These are phyloP conservation scores for Carex littledalei DNA, from an alignment of 176 grass and related monocot genomes.

Conservation along the genomic window DNA sequence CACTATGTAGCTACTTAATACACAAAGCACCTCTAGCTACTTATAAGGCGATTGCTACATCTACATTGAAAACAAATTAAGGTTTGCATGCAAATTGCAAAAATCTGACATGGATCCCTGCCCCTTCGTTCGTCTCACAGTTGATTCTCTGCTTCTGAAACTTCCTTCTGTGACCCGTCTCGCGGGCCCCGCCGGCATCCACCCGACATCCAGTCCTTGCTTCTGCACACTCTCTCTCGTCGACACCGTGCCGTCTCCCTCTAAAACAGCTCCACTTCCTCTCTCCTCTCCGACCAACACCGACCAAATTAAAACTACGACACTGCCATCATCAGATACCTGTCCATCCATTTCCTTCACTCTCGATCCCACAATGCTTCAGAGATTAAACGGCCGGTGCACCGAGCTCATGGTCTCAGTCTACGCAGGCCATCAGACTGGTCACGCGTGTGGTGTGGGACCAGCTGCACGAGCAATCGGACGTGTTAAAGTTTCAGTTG, in stretches of 20 bases:
- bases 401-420: slow-evolving; percentile 60
- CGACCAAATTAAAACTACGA: background rate
- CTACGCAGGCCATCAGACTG: slow-evolving; percentile 44
- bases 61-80: slow-evolving; percentile 1
- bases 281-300: slow-evolving; percentile 24
- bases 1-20: background rate
- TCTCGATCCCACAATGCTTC: slow-evolving; percentile 58
- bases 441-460: slow-evolving; percentile 49
- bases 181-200: slow-evolving; percentile 44
- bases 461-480: slow-evolving; percentile 38
- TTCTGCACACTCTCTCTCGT: slow-evolving; percentile 74
- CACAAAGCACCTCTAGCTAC: slow-evolving; percentile 1
- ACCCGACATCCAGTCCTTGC: slow-evolving; percentile 64
- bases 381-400: slow-evolving; percentile 34
- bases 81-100: slow-evolving; percentile 11
- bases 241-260: slow-evolving; percentile 37
- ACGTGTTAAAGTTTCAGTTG: slow-evolving; percentile 40
- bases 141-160: slow-evolving; percentile 77
- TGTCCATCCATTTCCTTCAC: slow-evolving; percentile 52
- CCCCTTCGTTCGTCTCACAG: slow-evolving; percentile 70
- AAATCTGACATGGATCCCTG: slow-evolving; percentile 72
- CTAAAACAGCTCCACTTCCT: slow-evolving; percentile 49
- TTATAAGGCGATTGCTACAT: background rate
- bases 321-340: background rate
- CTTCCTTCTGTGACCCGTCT: slow-evolving; percentile 52